Percentiles rank a stretch among this genome's conserved stretches.
Conservation (phyloP, 1,284 basidiomycete species). For the Ustilago nuda region DNA sequence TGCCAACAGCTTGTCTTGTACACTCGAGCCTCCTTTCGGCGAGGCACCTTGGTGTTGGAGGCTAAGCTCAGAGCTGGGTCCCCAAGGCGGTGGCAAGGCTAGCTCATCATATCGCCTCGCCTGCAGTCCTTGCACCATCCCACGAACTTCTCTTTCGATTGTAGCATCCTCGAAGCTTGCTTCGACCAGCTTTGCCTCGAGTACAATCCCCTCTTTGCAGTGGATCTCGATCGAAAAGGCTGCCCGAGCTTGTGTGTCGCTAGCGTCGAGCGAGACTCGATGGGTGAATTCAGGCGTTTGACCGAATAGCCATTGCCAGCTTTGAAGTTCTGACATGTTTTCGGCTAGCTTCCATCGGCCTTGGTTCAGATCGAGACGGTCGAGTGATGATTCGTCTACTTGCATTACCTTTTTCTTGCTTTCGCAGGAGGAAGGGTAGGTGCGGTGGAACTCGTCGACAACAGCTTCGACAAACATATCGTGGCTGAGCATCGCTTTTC, state of each 20-base stretch:
- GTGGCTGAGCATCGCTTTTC: conserved; percentile 73
- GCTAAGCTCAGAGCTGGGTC: conserved; percentile 10
- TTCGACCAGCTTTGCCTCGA: conserved; percentile 39
- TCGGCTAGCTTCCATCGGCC: conserved; percentile 31
- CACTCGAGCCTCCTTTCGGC: not conserved
- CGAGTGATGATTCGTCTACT: conserved; percentile 38
- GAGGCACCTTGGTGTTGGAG: not conserved
- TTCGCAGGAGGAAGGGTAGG: conserved; percentile 72
- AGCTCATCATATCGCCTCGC: conserved; percentile 51
- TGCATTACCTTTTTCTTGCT: not conserved
- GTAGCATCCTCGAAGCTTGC: conserved; percentile 15
- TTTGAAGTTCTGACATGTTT: conserved; percentile 72
- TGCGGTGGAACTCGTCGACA: conserved; percentile 77
- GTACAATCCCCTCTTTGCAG: conserved; percentile 47
- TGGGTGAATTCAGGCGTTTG: conserved; percentile 91
- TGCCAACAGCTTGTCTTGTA: conserved; percentile 10
- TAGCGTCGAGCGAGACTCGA: conserved; percentile 24
- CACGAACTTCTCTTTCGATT: conserved; percentile 21
- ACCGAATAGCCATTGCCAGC: conserved; percentile 93
- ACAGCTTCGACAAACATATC: conserved; percentile 80
- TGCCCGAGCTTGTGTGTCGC: conserved; percentile 13
- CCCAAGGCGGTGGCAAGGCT: conserved; percentile 48
- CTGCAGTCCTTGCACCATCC: conserved; percentile 20
- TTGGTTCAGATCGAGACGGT: conserved; percentile 15
- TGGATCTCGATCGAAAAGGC: conserved; percentile 43